These are phyloP conservation scores for Skeletonema costatum DNA, from an alignment of 108 stramenopile genomes.

Conservation along the genomic window DNA sequence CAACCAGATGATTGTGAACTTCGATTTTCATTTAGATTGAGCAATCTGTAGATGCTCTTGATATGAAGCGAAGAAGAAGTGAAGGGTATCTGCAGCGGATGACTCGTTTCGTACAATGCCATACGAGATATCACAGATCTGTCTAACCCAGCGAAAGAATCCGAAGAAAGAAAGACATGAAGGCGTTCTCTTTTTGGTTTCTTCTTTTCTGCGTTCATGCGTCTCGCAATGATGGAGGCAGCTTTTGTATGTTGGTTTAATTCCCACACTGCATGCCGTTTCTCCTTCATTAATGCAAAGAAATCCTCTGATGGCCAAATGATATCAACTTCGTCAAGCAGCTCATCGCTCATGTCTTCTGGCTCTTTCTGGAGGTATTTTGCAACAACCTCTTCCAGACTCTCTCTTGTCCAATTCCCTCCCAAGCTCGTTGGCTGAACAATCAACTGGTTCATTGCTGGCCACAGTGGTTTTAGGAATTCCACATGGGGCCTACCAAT, in stretches of 20 bases:
- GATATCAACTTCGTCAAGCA: conserved; percentile 60
- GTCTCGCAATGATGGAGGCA: conserved; percentile 2
- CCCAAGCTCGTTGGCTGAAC: conserved; percentile 80
- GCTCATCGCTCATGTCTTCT: conserved; percentile 11
- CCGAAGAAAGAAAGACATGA: conserved; percentile 69
- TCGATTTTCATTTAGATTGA: conserved; percentile 42
- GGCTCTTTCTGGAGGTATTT: conserved; percentile 47
- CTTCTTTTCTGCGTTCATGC: not conserved
- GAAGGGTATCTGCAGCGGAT: conserved; percentile 35
- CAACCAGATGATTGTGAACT: not conserved
- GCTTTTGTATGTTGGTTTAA: conserved; percentile 9
- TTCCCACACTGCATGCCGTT: conserved; percentile 9
- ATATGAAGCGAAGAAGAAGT: conserved; percentile 58
- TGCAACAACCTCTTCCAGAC: conserved; percentile 54
- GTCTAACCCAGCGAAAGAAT: conserved; percentile 64
- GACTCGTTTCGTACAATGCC: conserved; percentile 49
- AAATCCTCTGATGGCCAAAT: conserved; percentile 75
- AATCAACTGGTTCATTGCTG: conserved; percentile 58
- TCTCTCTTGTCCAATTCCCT: conserved; percentile 56
- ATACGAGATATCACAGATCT: conserved; percentile 62
- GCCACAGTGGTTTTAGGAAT: conserved; percentile 43
- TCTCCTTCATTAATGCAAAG: conserved; percentile 30
- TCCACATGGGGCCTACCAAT: conserved; percentile 41
- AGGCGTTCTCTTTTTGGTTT: conserved; percentile 19
- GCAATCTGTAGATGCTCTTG: conserved; percentile 71